Base-by-base conservation (phyloP, 2,329 filamentous ascomycete species). In the Raffaelea deltoideospora region DNA sequence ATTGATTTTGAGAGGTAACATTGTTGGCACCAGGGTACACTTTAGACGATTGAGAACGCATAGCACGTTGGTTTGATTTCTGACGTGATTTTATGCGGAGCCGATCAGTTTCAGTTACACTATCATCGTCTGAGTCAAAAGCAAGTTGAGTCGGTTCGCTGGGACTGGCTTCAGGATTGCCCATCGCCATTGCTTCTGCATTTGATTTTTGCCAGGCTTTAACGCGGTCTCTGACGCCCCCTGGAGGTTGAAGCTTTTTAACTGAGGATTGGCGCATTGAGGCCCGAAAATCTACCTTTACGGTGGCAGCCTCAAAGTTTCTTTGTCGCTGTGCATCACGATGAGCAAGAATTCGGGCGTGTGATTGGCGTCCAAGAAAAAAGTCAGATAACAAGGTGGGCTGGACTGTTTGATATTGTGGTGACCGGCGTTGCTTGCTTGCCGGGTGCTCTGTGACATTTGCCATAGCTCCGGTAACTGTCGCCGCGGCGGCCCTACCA, bases 131-230 rank as follows among this genome's bases (percentile, higher is more conserved):
- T 13, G 67, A 63, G 11, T 68, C 64, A 41, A 72, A 69, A 6
- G 71, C 65, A 23, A 82, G 58, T 28, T 80, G 74, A 22, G 71
- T 70, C 3, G 76, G 69, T 45, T 73, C 71, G 22, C 63, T 71
- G 6, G 67, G 63, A 7, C 64, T 56, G 19, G 66, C 65, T 23
- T 70, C 59, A 1, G 67, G 65, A 38, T 68, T 61, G 3, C 61
- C 66, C 2, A 57, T 57, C 4, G 50, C 58, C 56, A 79, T 69
- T 20, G 76, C 78, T 6, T 70, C 69, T 24, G 78, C 80, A 49
- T 80, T 84, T 46, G 77, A 65, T 50, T 79, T 79, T 56, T 94
- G 85, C 86, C 86, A 94, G 56, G 78, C 71, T 47, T 77, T 79
- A 37, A 94, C 82, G 49, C 86, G 76, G 46, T 83, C 79, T 43